Evolutionary conservation across 2,329 filamentous ascomycete genomes (phyloP).

Genomic region (Botrytis tulipae): DNA sequence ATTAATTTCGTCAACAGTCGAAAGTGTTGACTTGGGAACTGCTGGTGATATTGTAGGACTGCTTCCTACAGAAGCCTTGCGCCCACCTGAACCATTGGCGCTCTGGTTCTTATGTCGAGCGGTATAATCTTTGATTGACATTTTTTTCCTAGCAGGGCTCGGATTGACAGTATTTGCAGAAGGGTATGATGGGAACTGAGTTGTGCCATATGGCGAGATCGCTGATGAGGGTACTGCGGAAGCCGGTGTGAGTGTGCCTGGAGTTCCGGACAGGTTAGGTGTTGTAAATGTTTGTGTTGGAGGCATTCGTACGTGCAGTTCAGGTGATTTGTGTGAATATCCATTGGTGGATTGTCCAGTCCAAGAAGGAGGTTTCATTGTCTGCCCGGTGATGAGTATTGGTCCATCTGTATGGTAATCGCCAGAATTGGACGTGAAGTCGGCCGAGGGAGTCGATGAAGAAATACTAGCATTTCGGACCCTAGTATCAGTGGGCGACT

Average conservation of each 20-base stretch:
- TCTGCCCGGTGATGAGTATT: slow-evolving; percentile 23
- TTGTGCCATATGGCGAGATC: slow-evolving; percentile 52
- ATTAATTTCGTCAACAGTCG: slow-evolving; percentile 45
- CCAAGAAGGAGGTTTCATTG: slow-evolving; percentile 38
- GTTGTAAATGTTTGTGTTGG: slow-evolving; percentile 51
- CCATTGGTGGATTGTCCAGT: slow-evolving; percentile 24
- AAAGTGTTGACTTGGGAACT: slow-evolving; percentile 42
- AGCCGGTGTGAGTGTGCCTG: slow-evolving; percentile 45
- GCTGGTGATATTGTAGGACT: slow-evolving; percentile 39
- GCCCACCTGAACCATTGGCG: slow-evolving; percentile 26
- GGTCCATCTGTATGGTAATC: slow-evolving; percentile 37
- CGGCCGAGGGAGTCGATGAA: slow-evolving; percentile 34
- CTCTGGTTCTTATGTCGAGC: slow-evolving; percentile 45
- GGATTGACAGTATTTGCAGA: slow-evolving; percentile 46
- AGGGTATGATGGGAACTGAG: slow-evolving; percentile 46
- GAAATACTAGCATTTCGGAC: slow-evolving; percentile 31
- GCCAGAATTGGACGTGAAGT: slow-evolving; percentile 22
- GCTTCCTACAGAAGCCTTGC: slow-evolving; percentile 29
- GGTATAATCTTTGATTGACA: slow-evolving; percentile 66
- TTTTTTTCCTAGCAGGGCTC: slow-evolving; percentile 61
- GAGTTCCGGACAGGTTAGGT: slow-evolving; percentile 38
- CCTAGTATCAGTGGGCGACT: slow-evolving; percentile 31
- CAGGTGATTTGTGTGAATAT: slow-evolving; percentile 27
- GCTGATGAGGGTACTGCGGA: slow-evolving; percentile 46
- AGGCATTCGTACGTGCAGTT: slow-evolving; percentile 52